These are phyloP conservation scores for Arabidopsis hybrid DNA, from an alignment of 441 rosid genomes.

Conservation along the genomic window DNA sequence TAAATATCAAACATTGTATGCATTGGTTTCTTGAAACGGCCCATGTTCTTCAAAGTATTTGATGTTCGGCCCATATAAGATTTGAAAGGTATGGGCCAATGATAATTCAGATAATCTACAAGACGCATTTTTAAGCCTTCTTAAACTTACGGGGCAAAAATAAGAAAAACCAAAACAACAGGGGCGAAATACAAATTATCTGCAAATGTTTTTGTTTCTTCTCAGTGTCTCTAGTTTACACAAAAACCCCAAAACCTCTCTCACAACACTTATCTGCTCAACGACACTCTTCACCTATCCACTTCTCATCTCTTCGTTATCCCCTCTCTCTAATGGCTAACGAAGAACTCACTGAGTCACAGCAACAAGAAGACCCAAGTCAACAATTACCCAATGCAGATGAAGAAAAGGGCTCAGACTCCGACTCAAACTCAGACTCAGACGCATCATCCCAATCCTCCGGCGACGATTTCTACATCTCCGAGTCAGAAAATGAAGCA, in stretches of 20 bases:
- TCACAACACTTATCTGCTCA: constrained; percentile 32
- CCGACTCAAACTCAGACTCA: constrained; percentile 44
- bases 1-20: too few species aligned
- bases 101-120: not conserved
- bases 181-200: constrained; percentile 22
- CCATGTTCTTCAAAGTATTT: not conserved
- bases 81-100: not conserved
- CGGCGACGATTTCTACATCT: constrained; percentile 29
- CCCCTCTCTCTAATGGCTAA: constrained; percentile 37
- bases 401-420: constrained; percentile 43
- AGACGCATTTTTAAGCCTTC: too few species aligned
- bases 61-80: constrained; percentile 2
- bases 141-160: not conserved
- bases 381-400: constrained; percentile 42
- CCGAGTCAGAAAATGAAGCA: constrained; percentile 49
- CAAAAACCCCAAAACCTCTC: constrained; percentile 37
- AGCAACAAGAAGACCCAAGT: constrained; percentile 19
- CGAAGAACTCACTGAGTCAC: constrained; percentile 44
- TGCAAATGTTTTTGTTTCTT: not conserved
- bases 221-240: not conserved
- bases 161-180: not conserved
- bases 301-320: constrained; percentile 25
- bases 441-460: constrained; percentile 49
- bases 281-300: constrained; percentile 35
- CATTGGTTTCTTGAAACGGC: not conserved